A percentile compares a stretch with the other conserved stretches of the same genome.
phyloP scores from a whole-genome alignment of 2,329 filamentous ascomycete species.

The Penicillium palitans region DNA sequence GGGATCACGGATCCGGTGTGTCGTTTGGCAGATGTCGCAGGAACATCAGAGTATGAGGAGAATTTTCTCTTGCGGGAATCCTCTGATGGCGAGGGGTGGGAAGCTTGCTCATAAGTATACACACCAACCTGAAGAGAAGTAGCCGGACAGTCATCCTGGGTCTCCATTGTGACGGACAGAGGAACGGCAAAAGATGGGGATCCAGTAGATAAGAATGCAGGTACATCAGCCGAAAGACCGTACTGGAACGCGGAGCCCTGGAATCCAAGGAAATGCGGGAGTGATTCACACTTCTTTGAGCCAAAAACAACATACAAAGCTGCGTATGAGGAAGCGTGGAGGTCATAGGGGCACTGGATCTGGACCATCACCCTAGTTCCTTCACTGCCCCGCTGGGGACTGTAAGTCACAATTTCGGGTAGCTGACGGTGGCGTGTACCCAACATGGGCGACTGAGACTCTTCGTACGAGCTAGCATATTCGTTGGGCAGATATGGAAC shows the following conservation, averaged over 20 bases:
- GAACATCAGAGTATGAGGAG: conserved; percentile 52
- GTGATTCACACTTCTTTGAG: conserved; percentile 68
- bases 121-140: conserved; percentile 58
- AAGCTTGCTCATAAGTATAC: conserved; percentile 60
- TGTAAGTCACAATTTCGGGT: conserved; percentile 67
- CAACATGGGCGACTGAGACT: conserved; percentile 67
- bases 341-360: conserved; percentile 72
- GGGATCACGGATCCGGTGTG: conserved; percentile 49
- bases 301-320: conserved; percentile 73
- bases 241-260: conserved; percentile 66
- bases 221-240: conserved; percentile 69
- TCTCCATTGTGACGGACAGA: conserved; percentile 61
- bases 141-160: conserved; percentile 53
- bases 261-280: conserved; percentile 61
- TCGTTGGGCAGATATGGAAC: conserved; percentile 43
- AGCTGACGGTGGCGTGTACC: conserved; percentile 59
- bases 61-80: conserved; percentile 59
- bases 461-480: conserved; percentile 56
- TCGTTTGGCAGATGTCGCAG: conserved; percentile 50
- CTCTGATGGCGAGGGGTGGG: conserved; percentile 41
- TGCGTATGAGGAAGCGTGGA: conserved; percentile 58
- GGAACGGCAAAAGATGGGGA: conserved; percentile 58
- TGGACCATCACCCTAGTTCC: conserved; percentile 73
- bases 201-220: conserved; percentile 60
- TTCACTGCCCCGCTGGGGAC: conserved; percentile 66